Percentiles rank a stretch among this genome's conserved stretches.
These are phyloP conservation scores for Holtermannia corniformis DNA, from an alignment of 768 basidiomycete genomes.

Conservation along the genomic window DNA sequence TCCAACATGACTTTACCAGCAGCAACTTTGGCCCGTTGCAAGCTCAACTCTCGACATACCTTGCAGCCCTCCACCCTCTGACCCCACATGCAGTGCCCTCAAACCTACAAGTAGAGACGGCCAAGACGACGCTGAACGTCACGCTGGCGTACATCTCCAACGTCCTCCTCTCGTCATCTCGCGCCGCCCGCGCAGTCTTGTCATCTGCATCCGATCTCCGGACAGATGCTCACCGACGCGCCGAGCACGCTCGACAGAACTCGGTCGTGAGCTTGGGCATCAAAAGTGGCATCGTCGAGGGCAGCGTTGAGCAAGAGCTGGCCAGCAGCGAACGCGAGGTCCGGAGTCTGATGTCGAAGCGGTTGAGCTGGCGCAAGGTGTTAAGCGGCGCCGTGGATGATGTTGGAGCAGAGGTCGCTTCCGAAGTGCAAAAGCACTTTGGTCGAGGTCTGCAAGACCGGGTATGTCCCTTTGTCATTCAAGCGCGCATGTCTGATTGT, in stretches of 20 bases:
- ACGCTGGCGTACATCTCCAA: conserved; percentile 8
- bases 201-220: conserved; percentile 12
- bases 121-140: conserved; percentile 1
- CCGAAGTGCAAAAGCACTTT: conserved; percentile 15
- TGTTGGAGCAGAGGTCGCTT: conserved; percentile 21
- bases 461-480: conserved; percentile 21
- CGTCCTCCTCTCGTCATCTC: conserved; percentile 5
- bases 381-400: conserved; percentile 19
- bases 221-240: conserved; percentile 2
- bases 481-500: no score
- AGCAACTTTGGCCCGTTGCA: conserved; percentile 14
- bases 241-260: conserved; percentile 12
- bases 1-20: conserved; percentile 11
- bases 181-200: conserved; percentile 2
- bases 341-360: conserved; percentile 7
- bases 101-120: conserved; percentile 4
- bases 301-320: conserved; percentile 21
- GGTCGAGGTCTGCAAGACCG: conserved; percentile 21
- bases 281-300: conserved; percentile 15
- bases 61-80: not conserved
- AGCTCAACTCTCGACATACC: conserved; percentile 1
- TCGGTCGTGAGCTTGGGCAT: conserved; percentile 18
- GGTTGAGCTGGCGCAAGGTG: conserved; percentile 24
- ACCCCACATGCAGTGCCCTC: not conserved
- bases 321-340: conserved; percentile 1